Evolutionary conservation across 495 filamentous ascomycete species (phyloP).

Genomic region (Hypomontagnella submonticulosa): DNA sequence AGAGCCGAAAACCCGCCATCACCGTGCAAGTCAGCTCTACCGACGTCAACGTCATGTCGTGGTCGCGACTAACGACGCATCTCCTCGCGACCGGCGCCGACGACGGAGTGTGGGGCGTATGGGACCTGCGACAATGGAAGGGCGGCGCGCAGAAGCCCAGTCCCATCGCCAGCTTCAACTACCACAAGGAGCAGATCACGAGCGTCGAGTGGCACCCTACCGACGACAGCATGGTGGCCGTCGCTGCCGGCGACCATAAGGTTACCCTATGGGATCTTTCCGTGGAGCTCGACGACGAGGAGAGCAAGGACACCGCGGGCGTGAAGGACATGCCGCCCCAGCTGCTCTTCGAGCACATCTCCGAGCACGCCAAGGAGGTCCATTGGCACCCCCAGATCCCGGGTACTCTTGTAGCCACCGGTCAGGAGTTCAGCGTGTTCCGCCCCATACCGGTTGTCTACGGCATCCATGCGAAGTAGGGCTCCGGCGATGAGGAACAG

Average conservation of each 20-base stretch:
- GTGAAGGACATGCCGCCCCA: constrained; percentile 93
- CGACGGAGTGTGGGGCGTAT: constrained; percentile 93
- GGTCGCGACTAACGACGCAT: constrained; percentile 86
- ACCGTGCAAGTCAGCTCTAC: constrained; percentile 83
- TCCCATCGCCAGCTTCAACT: constrained; percentile 88
- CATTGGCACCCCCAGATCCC: constrained; percentile 99
- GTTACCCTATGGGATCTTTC: constrained; percentile 96
- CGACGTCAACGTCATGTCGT: constrained; percentile 96
- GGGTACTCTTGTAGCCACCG: constrained; percentile 89
- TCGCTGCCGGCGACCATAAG: constrained; percentile 92
- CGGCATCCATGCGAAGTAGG: constrained; percentile 47
- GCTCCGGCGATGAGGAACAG: too few relatives aligned
- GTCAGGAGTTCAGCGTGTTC: constrained; percentile 82
- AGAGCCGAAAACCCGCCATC: constrained; percentile 83
- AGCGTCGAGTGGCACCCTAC: constrained; percentile 97
- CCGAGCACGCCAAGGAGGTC: constrained; percentile 90
- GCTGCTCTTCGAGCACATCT: constrained; percentile 94
- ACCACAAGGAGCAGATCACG: constrained; percentile 96
- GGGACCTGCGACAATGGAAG: constrained; percentile 97
- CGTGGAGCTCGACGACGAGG: constrained; percentile 96
- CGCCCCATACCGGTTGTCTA: constrained; percentile 66
- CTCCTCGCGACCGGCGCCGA: constrained; percentile 93
- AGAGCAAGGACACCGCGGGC: constrained; percentile 87
- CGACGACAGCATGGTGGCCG: constrained; percentile 92
- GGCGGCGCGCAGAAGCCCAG: constrained; percentile 62